Evolutionary conservation across 345 rosid genomes (phyloP).

Genomic region (Rhizophora apiculata): DNA sequence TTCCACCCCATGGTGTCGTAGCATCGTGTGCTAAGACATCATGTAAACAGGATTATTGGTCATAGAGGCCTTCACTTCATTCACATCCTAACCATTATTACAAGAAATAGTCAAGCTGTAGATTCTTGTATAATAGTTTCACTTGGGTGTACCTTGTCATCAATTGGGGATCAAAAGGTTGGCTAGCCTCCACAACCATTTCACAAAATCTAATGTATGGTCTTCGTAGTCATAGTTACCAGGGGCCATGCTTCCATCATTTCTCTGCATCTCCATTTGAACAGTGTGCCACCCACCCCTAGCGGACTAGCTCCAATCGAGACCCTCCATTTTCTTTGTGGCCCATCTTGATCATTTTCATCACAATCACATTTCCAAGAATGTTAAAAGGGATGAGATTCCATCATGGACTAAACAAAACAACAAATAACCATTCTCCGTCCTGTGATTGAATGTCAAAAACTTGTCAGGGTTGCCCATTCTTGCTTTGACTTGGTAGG

Average conservation of each 20-base stretch:
- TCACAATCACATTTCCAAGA: background rate
- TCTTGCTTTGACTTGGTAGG: no score
- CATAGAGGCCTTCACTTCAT: background rate
- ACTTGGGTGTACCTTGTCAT: no score
- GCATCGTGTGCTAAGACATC: no score
- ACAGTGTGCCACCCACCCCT: constrained; percentile 20
- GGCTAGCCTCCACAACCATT: background rate
- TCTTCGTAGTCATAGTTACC: constrained; percentile 4
- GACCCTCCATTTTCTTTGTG: constrained; percentile 14
- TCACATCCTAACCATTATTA: background rate
- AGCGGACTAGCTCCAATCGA: constrained; percentile 14
- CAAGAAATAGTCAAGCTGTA: background rate
- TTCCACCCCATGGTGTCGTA: no score
- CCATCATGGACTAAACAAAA: background rate
- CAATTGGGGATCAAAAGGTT: background rate
- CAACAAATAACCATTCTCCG: no score
- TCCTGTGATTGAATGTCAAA: no score
- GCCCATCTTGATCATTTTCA: background rate
- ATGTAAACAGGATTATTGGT: no score
- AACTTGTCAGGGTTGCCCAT: no score
- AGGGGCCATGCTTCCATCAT: constrained; percentile 19
- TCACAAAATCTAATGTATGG: no score
- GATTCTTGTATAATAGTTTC: background rate
- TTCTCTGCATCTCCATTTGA: constrained; percentile 14
- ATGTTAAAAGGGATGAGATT: background rate